Conservation (phyloP, 2,329 filamentous ascomycete species). For the Trichoderma afroharzianum region DNA sequence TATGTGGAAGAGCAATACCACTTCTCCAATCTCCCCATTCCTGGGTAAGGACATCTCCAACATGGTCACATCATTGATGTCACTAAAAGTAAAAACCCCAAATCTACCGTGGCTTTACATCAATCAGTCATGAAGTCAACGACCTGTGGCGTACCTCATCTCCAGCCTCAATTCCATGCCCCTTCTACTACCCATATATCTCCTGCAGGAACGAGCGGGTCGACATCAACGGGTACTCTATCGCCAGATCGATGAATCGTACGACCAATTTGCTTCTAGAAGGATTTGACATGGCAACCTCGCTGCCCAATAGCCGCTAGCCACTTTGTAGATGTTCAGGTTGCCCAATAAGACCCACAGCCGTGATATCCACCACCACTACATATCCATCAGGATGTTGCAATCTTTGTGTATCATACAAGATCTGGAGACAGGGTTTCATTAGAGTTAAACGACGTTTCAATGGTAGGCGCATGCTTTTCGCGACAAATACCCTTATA, state of each 20-base stretch:
- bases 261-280: neutral
- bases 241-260: neutral
- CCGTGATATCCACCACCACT: neutral
- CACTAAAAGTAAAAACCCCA: neutral
- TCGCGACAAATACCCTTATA: neutral
- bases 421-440: neutral
- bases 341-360: neutral
- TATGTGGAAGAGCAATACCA: neutral
- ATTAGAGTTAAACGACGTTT: neutral
- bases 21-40: neutral
- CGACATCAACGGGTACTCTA: neutral
- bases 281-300: neutral
- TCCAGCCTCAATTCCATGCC: neutral
- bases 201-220: constrained; percentile 11
- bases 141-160: neutral
- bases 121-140: neutral
- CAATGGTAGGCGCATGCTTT: neutral
- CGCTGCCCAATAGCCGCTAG: neutral
- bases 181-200: neutral
- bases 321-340: neutral
- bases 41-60: neutral
- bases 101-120: neutral
- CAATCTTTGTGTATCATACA: neutral
- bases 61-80: neutral
- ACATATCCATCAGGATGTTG: neutral